Evolutionary conservation across 768 basidiomycete species (phyloP), one percentile per base, ranked within the genome.

Genomic region (Pleurotus citrinopileatus): DNA sequence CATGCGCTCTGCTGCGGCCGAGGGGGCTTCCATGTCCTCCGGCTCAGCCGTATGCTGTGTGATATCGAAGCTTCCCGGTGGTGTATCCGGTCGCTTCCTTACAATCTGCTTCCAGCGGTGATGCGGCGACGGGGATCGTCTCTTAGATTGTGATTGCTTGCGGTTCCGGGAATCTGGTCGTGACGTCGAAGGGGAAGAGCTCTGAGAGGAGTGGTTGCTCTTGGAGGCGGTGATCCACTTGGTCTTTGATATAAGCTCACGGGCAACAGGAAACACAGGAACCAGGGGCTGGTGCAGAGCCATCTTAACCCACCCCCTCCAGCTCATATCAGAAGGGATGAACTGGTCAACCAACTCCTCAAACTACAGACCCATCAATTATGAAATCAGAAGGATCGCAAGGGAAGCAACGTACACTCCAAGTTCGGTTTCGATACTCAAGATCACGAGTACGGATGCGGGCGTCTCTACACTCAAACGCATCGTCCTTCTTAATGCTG

Each of bases 301-400:
- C 77, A 91, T 88, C 61, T 86, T 88, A 28, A 90, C 78, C 89
- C 89, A 91, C 13, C 87, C 88, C 64, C 79, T 81, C 88, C 88
- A 90, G 43, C 80, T 84, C 67, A 82, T 83, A 60, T 88, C 82
- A 2, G 86, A 86, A 3, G 89, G 89, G 54, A 90, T 83, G 63
- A 90, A 91, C 59, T 90, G 86, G 59, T 86, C 83, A 12, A 88
- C 85, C 42, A 91, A 60, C 57, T 90, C 87, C 66, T 91, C 89
- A 57, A 91, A 89, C 89, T 91, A 58, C 43, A 45, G 15, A 46
- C 42, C 10, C 29, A 55, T 22, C 57, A 40, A 19, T 51, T 59
- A 53, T 52, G 54, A 29, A 50, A 10, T 42, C n/a, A 23, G 42
- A 45, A 42, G 8, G 28, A 25, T 45, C 53, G 26, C 26, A 53